Evolutionary conservation across 768 basidiomycete species (phyloP).

Genomic region (Termitomyces heimii): DNA sequence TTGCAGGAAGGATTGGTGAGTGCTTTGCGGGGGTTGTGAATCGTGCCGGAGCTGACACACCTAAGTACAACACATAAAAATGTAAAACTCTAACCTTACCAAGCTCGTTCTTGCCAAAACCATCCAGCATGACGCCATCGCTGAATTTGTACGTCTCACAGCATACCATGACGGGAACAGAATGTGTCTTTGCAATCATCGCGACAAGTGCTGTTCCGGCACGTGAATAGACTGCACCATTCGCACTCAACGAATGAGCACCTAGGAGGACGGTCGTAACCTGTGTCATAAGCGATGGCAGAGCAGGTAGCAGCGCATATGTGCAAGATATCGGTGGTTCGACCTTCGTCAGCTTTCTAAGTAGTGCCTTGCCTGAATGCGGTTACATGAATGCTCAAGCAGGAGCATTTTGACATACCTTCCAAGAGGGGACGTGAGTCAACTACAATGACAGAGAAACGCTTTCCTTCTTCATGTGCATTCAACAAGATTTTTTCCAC

Average conservation of each 20-base stretch:
- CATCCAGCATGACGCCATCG: slow-evolving; percentile 87
- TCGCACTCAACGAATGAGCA: slow-evolving; percentile 90
- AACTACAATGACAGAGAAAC: slow-evolving; percentile 87
- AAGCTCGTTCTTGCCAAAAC: slow-evolving; percentile 93
- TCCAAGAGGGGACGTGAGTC: slow-evolving; percentile 95
- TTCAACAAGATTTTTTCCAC: slow-evolving; percentile 85
- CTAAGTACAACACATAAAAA: background rate
- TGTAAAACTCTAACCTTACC: slow-evolving; percentile 41
- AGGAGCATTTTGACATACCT: slow-evolving; percentile 36
- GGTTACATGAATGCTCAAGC: background rate
- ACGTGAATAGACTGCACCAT: slow-evolving; percentile 90
- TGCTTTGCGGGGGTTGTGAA: slow-evolving; percentile 23
- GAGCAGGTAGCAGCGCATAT: slow-evolving; percentile 85
- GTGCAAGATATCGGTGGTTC: slow-evolving; percentile 69
- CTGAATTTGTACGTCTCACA: slow-evolving; percentile 99
- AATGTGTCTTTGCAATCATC: slow-evolving; percentile 89
- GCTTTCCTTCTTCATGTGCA: slow-evolving; percentile 67
- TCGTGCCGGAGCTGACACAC: slow-evolving; percentile 28
- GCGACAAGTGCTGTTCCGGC: slow-evolving; percentile 95
- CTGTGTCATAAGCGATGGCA: slow-evolving; percentile 74
- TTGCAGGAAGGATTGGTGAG: slow-evolving; percentile 20
- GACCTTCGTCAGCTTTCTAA: slow-evolving; percentile 61
- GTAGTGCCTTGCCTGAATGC: slow-evolving; percentile 65
- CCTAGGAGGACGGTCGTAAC: slow-evolving; percentile 85
- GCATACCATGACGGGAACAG: slow-evolving; percentile 92